Percentiles rank a stretch among this genome's conserved stretches.
These are phyloP conservation scores for Phytophthora lateralis DNA, from an alignment of 352 stramenopile genomes.

Conservation along the genomic window DNA sequence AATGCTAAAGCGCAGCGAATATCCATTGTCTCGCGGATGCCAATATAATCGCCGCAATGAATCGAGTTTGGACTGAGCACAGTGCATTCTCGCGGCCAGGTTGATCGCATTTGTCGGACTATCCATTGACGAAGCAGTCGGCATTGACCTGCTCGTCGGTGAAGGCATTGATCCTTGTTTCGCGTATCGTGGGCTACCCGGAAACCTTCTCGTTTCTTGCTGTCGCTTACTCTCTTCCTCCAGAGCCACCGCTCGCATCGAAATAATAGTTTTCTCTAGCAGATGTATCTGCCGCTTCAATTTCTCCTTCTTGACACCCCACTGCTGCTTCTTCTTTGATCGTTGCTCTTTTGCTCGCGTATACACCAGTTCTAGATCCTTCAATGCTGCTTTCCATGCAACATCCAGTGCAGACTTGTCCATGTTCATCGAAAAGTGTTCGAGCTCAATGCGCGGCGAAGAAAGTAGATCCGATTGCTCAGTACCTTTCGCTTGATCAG, in stretches of 20 bases:
- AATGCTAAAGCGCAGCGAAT: slow-evolving; percentile 78
- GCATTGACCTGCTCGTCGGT: slow-evolving; percentile 22
- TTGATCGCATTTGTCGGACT: slow-evolving; percentile 60
- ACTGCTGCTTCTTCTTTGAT: slow-evolving; percentile 50
- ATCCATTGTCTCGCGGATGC: slow-evolving; percentile 75
- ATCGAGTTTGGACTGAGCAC: slow-evolving; percentile 75
- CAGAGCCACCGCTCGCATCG: slow-evolving; percentile 60
- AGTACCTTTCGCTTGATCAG: not conserved
- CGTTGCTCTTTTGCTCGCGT: slow-evolving; percentile 47
- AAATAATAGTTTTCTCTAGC: slow-evolving; percentile 72
- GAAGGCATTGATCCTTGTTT: slow-evolving; percentile 24
- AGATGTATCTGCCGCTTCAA: slow-evolving; percentile 71
- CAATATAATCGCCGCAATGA: slow-evolving; percentile 68
- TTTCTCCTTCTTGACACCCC: slow-evolving; percentile 68
- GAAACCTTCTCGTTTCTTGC: slow-evolving; percentile 38
- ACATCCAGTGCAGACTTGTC: slow-evolving; percentile 57
- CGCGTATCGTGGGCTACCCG: slow-evolving; percentile 29
- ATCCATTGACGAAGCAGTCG: slow-evolving; percentile 23
- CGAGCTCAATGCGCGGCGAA: slow-evolving; percentile 21
- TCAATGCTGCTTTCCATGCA: slow-evolving; percentile 55
- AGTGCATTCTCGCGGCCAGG: slow-evolving; percentile 57
- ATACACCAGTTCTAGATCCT: slow-evolving; percentile 59
- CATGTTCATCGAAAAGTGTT: slow-evolving; percentile 51
- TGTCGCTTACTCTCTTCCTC: slow-evolving; percentile 55
- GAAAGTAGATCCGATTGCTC: slow-evolving; percentile 1